Percentiles rank a stretch among this genome's conserved stretches.
Evolutionary conservation across 176 grass and related monocot genomes (phyloP).

Genomic region (Triticum monococcum): DNA sequence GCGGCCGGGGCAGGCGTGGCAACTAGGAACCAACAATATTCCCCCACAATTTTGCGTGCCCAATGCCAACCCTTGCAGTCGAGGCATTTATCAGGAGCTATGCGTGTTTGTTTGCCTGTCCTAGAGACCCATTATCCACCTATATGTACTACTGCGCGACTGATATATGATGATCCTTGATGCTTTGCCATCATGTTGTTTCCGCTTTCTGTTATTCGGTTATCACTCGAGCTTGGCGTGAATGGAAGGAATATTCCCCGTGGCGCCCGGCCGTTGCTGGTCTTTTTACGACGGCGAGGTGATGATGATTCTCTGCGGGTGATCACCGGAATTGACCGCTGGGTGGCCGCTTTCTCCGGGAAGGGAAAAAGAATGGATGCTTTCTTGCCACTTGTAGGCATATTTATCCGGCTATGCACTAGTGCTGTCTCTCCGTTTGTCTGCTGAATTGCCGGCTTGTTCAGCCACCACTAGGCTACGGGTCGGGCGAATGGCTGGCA

Average conservation of each 20-base stretch:
- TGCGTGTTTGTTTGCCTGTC: neutral
- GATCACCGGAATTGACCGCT: neutral
- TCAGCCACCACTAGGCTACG: neutral
- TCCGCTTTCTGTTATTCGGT: neutral
- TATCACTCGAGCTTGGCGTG: neutral
- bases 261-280: neutral
- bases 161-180: conserved; percentile 12
- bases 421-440: neutral
- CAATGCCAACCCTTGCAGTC: neutral
- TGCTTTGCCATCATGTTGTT: neutral
- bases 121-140: neutral
- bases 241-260: neutral
- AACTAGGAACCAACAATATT: neutral
- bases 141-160: conserved; percentile 5
- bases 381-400: neutral
- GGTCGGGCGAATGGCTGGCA: neutral
- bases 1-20: conserved; percentile 46
- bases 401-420: neutral
- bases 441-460: neutral
- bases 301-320: neutral
- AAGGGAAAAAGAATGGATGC: neutral
- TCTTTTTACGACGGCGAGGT: neutral
- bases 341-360: neutral
- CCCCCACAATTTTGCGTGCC: conserved; percentile 27
- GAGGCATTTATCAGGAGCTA: conserved; percentile 6